Percentiles rank a stretch among this genome's conserved stretches.
Conservation (phyloP, 306 rosid species). For the Cicer yamashitae region DNA sequence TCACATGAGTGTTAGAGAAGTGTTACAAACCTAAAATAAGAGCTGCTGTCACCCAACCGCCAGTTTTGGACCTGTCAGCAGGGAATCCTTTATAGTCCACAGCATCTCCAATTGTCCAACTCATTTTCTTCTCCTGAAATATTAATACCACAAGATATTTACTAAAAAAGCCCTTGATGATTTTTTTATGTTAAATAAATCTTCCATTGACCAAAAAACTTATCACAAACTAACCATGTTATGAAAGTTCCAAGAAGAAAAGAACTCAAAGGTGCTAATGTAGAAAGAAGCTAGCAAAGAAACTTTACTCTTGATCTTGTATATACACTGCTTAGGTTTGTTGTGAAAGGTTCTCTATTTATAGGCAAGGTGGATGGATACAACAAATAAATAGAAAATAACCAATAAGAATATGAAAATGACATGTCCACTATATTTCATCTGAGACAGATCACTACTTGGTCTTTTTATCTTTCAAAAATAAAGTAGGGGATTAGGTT, state of each 20-base stretch:
- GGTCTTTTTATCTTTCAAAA: neutral
- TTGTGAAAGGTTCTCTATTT: constrained; percentile 57
- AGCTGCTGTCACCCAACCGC: constrained; percentile 88
- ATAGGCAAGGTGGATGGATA: constrained; percentile 54
- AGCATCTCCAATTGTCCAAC: constrained; percentile 73
- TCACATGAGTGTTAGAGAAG: neutral
- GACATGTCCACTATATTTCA: constrained; percentile 47
- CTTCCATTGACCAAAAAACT: constrained; percentile 26
- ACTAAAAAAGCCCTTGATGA: neutral
- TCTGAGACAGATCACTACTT: constrained; percentile 48
- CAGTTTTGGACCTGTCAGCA: constrained; percentile 81
- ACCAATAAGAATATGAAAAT: constrained; percentile 39
- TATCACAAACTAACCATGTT: constrained; percentile 52
- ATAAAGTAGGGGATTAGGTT: constrained; percentile 53
- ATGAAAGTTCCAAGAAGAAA: constrained; percentile 31
- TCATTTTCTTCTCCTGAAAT: constrained; percentile 73
- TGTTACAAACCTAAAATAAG: constrained; percentile 69
- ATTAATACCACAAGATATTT: neutral
- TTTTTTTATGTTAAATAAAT: constrained; percentile 15
- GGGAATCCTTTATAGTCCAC: constrained; percentile 80
- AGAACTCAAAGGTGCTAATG: constrained; percentile 15
- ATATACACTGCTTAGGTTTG: constrained; percentile 33
- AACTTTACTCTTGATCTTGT: constrained; percentile 15
- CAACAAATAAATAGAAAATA: constrained; percentile 1
- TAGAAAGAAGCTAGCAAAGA: constrained; percentile 33